Base-by-base conservation (phyloP, 257 asterid species). In the Echium plantagineum region DNA sequence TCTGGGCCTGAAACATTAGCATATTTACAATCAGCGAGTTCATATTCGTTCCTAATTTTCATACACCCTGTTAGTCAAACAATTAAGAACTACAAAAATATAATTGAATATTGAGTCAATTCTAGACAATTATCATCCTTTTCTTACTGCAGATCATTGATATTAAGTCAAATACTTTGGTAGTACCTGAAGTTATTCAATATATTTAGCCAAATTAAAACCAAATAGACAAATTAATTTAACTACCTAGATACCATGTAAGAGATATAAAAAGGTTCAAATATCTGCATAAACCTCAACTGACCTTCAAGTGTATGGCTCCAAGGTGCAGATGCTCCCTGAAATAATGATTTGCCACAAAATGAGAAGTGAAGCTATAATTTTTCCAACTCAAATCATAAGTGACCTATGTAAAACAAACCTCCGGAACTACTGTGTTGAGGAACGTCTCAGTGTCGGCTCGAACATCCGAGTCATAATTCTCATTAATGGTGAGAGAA, bases 281-380 rank as follows among this genome's bases (percentile, higher is more conserved):
- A 9, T 13, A 42, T 13, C 49, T 7, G 16, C 49, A 42, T 42
- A 42, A 38, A 10, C 12, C 10, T 53, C 9, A 18, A 31, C 76
- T 66, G 53, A 90, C 98, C 98, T 81, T 91, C 98, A 58, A 88
- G 60, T 20, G 90, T 86, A 76, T 91, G 98, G 71, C 76, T 84
- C 97, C 97, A 91, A 18, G 94, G 98, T 52, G 97, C 97, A 42
- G 97, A 84, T 58, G 55, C 22, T 13, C 95, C 98, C 98, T 87
- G 93, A 53, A 68, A 79, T 58, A 63, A 70, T 35, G 69, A 76
- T 70, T 21, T 22, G 13, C 31, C 61, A 63, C 48, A 42, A 42
- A 42, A 12, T 12, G 49, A 42, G 47, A 42, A 42, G 66, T 66
- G 59, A 42, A 57, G n/a, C 51, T 52, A 61, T 16, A 9, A 5